Evolutionary conservation across 257 asterid species (phyloP).

Genomic region (Coffea canephora): DNA sequence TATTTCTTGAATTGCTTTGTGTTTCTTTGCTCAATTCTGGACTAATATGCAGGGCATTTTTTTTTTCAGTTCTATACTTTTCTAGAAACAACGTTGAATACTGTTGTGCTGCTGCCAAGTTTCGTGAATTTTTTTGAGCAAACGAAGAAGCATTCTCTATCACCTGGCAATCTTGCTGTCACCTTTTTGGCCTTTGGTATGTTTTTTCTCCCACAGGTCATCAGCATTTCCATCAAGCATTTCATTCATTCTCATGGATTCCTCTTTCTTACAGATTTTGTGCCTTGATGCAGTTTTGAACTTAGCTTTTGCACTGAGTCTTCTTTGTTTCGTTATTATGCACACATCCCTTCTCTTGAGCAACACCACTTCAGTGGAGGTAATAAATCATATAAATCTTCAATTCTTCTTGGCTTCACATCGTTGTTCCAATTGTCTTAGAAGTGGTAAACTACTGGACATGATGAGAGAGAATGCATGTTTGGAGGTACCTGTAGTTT

Average conservation of each 20-base stretch:
- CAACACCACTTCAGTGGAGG: constrained; percentile 92
- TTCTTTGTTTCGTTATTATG: constrained; percentile 80
- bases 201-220: constrained; percentile 16
- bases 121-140: constrained; percentile 59
- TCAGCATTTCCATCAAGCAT: constrained; percentile 7
- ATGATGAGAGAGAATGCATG: neutral
- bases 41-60: constrained; percentile 17
- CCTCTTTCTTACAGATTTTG: constrained; percentile 64
- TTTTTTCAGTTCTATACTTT: constrained; percentile 59
- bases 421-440: neutral
- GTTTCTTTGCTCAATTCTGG: constrained; percentile 16
- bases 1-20: neutral
- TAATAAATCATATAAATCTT: constrained; percentile 3
- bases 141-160: constrained; percentile 45
- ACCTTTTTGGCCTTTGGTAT: constrained; percentile 85
- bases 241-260: constrained; percentile 43
- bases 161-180: constrained; percentile 71
- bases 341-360: constrained; percentile 62
- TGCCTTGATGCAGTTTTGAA: constrained; percentile 88
- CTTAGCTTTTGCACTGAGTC: constrained; percentile 82
- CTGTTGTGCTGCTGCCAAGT: constrained; percentile 76
- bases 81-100: constrained; percentile 68
- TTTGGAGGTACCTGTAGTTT: neutral
- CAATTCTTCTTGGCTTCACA: neutral
- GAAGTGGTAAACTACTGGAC: neutral